Conservation (phyloP, 2,329 filamentous ascomycete species). For the Stagonosporopsis chrysanthemi region DNA sequence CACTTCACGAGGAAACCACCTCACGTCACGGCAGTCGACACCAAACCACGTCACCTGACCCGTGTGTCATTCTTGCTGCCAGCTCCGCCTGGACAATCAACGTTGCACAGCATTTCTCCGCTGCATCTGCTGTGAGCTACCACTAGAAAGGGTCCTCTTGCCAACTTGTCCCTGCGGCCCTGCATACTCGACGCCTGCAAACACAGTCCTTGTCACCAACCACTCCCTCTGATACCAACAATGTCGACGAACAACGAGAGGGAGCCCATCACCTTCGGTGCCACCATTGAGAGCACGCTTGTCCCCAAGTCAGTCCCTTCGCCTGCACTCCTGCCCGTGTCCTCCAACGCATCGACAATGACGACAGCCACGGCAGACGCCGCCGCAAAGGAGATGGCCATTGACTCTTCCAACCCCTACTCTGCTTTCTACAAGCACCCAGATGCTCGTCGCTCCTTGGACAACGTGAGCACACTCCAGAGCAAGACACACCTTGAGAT, state of each 20-base stretch:
- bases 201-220: slow-evolving; percentile 16
- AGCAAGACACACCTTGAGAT: slow-evolving; percentile 46
- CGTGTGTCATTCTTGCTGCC: slow-evolving; percentile 27
- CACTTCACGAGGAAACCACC: background rate
- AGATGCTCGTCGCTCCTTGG: slow-evolving; percentile 53
- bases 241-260: slow-evolving; percentile 42
- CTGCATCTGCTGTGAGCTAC: slow-evolving; percentile 26
- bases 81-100: slow-evolving; percentile 14
- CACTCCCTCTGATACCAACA: slow-evolving; percentile 27
- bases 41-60: slow-evolving; percentile 15
- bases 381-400: slow-evolving; percentile 38
- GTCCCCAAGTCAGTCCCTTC: slow-evolving; percentile 17
- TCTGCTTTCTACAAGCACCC: slow-evolving; percentile 59
- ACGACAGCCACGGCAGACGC: slow-evolving; percentile 44
- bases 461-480: slow-evolving; percentile 32
- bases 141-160: slow-evolving; percentile 23
- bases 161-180: slow-evolving; percentile 15
- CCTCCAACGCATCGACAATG: slow-evolving; percentile 44
- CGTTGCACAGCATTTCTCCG: slow-evolving; percentile 25
- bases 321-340: slow-evolving; percentile 29
- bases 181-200: slow-evolving; percentile 12
- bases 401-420: slow-evolving; percentile 52
- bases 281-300: slow-evolving; percentile 47
- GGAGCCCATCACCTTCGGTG: slow-evolving; percentile 53
- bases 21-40: slow-evolving; percentile 13